A percentile compares a stretch with the other conserved stretches of the same genome.
These are phyloP conservation scores for Chaetomiaceae sp. DNA, from an alignment of 2,329 filamentous ascomycete species.

Conservation along the genomic window DNA sequence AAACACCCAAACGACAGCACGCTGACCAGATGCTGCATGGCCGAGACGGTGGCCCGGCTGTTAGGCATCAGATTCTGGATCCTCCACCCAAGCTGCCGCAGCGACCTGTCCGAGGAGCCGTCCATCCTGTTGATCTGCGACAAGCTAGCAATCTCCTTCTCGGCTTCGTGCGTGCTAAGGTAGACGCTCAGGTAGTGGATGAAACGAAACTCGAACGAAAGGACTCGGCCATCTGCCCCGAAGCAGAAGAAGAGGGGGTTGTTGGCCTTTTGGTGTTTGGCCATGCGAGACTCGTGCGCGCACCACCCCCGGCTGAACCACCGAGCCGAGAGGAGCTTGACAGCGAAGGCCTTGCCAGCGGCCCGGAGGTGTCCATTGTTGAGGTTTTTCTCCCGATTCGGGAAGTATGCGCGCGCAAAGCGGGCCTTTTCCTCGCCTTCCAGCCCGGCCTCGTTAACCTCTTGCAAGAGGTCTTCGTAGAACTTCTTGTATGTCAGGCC, in stretches of 20 bases:
- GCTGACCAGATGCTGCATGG: constrained; percentile 24
- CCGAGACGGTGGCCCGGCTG: not conserved
- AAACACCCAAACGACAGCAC: constrained; percentile 20
- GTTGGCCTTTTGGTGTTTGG: constrained; percentile 17
- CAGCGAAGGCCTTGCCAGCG: constrained; percentile 10
- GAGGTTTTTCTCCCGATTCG: constrained; percentile 3
- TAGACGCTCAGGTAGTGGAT: constrained; percentile 18
- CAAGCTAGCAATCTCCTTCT: not conserved
- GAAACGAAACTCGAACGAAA: constrained; percentile 26
- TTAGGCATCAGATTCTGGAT: constrained; percentile 15
- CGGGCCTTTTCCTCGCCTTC: constrained; percentile 14
- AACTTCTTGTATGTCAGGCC: constrained; percentile 19
- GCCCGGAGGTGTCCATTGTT: not conserved
- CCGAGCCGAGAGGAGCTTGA: constrained; percentile 21
- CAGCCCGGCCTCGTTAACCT: constrained; percentile 7
- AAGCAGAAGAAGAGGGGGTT: constrained; percentile 27
- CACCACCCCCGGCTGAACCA: constrained; percentile 28
- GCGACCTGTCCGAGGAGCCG: constrained; percentile 14
- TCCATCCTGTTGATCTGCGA: not conserved
- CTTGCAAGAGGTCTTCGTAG: constrained; percentile 19
- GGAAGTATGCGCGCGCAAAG: constrained; percentile 19
- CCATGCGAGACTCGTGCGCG: constrained; percentile 26
- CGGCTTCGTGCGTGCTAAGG: constrained; percentile 8
- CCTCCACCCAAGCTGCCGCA: constrained; percentile 20
- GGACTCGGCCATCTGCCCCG: constrained; percentile 13